Conservation (phyloP, 2,329 filamentous ascomycete species). For the Claviceps sp. region DNA sequence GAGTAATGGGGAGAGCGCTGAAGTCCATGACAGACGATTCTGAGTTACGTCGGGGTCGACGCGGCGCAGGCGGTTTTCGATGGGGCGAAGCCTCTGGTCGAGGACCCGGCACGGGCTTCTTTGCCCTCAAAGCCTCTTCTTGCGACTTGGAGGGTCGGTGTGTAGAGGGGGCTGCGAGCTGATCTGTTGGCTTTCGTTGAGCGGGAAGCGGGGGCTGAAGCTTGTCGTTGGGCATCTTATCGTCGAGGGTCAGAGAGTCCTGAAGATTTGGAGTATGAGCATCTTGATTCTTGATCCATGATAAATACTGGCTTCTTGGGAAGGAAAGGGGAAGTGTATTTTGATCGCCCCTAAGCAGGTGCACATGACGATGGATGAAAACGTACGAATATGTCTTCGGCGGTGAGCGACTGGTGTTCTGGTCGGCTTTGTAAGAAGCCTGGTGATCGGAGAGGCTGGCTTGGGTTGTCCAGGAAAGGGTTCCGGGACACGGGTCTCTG, state of each 20-base stretch:
- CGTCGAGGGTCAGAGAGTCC: conserved; percentile 56
- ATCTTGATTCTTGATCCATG: background rate
- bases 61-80: conserved; percentile 21
- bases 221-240: conserved; percentile 28
- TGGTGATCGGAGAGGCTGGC: conserved; percentile 26
- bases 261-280: conserved; percentile 22
- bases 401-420: conserved; percentile 34
- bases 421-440: conserved; percentile 37
- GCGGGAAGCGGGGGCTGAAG: conserved; percentile 25
- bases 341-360: background rate
- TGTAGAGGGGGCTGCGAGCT: conserved; percentile 12
- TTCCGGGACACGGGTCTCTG: conserved; percentile 55
- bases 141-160: conserved; percentile 54
- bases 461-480: conserved; percentile 54
- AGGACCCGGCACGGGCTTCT: conserved; percentile 19
- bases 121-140: conserved; percentile 47
- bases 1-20: conserved; percentile 42
- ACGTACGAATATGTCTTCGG: conserved; percentile 69
- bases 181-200: conserved; percentile 23
- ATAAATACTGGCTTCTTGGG: background rate
- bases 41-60: conserved; percentile 59
- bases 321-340: background rate
- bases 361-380: background rate
- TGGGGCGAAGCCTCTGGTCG: conserved; percentile 23
- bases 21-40: conserved; percentile 59